These are phyloP conservation scores for Gossypium turneri DNA, from an alignment of 345 rosid species.

Conservation along the genomic window DNA sequence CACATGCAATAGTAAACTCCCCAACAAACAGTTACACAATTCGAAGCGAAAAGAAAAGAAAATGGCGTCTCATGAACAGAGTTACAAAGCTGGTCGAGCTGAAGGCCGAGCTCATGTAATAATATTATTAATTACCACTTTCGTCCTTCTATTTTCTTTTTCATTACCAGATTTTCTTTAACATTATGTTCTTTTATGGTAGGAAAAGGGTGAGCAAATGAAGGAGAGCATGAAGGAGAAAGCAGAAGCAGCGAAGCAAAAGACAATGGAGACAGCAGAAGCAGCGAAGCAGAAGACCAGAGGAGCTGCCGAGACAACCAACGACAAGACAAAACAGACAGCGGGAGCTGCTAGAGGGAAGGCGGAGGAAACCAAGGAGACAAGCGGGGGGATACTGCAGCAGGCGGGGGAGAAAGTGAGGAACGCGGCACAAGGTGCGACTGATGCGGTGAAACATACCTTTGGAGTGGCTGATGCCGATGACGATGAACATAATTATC, in stretches of 20 bases:
- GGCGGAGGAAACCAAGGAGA: slow-evolving; percentile 39
- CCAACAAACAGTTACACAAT: not conserved
- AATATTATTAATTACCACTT: not conserved
- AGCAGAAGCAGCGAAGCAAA: slow-evolving; percentile 36
- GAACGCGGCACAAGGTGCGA: slow-evolving; percentile 53
- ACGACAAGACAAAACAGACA: not conserved
- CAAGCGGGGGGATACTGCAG: slow-evolving; percentile 41
- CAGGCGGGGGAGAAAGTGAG: slow-evolving; percentile 58
- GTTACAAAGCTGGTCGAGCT: slow-evolving; percentile 52
- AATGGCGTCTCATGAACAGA: slow-evolving; percentile 56
- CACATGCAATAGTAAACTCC: not conserved
- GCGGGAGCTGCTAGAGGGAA: slow-evolving; percentile 32
- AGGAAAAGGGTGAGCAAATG: slow-evolving; percentile 34
- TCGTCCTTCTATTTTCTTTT: not conserved
- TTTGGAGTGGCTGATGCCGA: slow-evolving; percentile 44
- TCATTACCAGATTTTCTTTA: too few species aligned
- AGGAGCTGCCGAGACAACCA: slow-evolving; percentile 22
- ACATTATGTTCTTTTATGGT: not conserved
- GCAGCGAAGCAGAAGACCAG: slow-evolving; percentile 23
- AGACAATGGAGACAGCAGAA: slow-evolving; percentile 27
- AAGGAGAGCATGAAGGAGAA: slow-evolving; percentile 26
- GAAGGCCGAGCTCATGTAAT: slow-evolving; percentile 52
- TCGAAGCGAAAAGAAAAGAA: not conserved
- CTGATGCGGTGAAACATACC: slow-evolving; percentile 52
- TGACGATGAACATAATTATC: slow-evolving; percentile 15